A percentile compares a stretch with the other conserved stretches of the same genome.
Evolutionary conservation across 2,329 filamentous ascomycete species (phyloP).

Genomic region (Fusarium zealandicum): DNA sequence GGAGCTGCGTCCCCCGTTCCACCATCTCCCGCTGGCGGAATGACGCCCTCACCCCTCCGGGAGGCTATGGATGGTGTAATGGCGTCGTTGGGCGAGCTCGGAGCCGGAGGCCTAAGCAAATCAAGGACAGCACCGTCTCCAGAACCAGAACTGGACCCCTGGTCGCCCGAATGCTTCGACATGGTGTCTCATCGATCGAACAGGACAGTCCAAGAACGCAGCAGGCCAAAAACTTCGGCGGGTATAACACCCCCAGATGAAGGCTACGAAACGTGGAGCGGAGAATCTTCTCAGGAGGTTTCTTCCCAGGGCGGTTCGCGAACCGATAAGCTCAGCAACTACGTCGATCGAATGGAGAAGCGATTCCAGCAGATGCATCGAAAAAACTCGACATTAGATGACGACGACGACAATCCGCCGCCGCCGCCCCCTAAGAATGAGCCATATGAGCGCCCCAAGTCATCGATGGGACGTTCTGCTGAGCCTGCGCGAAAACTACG

Average conservation of each 20-base stretch:
- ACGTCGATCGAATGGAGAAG: constrained; percentile 91
- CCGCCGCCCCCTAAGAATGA: constrained; percentile 65
- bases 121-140: constrained; percentile 63
- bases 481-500: constrained; percentile 58
- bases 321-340: constrained; percentile 76
- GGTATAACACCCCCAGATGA: constrained; percentile 70
- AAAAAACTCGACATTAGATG: constrained; percentile 54
- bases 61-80: constrained; percentile 99
- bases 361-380: constrained; percentile 76
- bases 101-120: constrained; percentile 51
- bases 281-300: constrained; percentile 59
- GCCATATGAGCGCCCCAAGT: constrained; percentile 63
- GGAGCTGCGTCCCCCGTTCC: constrained; percentile 69
- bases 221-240: constrained; percentile 73
- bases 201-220: constrained; percentile 37
- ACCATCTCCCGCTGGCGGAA: constrained; percentile 69
- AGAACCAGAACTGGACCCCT: constrained; percentile 71
- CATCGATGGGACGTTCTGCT: constrained; percentile 58
- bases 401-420: constrained; percentile 60
- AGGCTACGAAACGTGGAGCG: constrained; percentile 66
- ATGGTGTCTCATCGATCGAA: constrained; percentile 50
- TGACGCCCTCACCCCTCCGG: constrained; percentile 89
- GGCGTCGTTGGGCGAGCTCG: constrained; percentile 88
- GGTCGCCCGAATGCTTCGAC: constrained; percentile 90
- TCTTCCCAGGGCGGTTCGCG: constrained; percentile 51